phyloP scores from a whole-genome alignment of 768 basidiomycete genomes.

The Leccinum uliginosum region DNA sequence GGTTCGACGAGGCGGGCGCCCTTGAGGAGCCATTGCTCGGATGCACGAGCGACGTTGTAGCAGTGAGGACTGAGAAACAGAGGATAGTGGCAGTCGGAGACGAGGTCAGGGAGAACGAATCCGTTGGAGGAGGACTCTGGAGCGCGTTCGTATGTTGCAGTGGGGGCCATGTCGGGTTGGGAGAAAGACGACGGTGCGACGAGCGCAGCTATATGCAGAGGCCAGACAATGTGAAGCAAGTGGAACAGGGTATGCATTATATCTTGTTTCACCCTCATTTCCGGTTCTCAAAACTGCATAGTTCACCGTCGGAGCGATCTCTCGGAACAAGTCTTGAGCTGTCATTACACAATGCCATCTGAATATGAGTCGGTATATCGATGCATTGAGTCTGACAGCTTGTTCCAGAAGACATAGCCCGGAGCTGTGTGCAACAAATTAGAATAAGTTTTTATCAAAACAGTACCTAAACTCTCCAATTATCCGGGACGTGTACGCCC shows the following conservation, averaged over 20 bases:
- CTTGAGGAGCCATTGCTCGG: slow-evolving; percentile 34
- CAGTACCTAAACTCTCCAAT: not conserved
- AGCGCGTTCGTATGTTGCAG: slow-evolving; percentile 17
- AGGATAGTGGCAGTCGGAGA: slow-evolving; percentile 37
- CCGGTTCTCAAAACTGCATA: not conserved
- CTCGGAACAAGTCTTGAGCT: not conserved
- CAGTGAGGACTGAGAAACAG: slow-evolving; percentile 32
- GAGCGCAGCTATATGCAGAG: not conserved
- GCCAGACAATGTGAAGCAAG: slow-evolving; percentile 10
- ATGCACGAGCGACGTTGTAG: slow-evolving; percentile 33
- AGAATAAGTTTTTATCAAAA: not conserved
- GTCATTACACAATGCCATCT: slow-evolving; percentile 4
- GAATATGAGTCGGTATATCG: not conserved
- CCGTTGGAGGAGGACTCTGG: slow-evolving; percentile 9
- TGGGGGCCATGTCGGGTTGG: slow-evolving; percentile 22
- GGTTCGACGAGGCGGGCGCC: slow-evolving; percentile 29
- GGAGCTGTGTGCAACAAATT: not conserved
- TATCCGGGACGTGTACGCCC: not conserved
- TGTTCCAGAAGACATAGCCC: not conserved
- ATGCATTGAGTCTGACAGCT: not conserved
- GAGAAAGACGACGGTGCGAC: not conserved
- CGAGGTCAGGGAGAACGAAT: slow-evolving; percentile 40
- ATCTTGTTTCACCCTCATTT: not conserved
- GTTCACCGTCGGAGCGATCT: not conserved
- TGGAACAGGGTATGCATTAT: slow-evolving; percentile 10